phyloP scores from a whole-genome alignment of 768 basidiomycete genomes.

The Dacryopinax primogenitus region DNA sequence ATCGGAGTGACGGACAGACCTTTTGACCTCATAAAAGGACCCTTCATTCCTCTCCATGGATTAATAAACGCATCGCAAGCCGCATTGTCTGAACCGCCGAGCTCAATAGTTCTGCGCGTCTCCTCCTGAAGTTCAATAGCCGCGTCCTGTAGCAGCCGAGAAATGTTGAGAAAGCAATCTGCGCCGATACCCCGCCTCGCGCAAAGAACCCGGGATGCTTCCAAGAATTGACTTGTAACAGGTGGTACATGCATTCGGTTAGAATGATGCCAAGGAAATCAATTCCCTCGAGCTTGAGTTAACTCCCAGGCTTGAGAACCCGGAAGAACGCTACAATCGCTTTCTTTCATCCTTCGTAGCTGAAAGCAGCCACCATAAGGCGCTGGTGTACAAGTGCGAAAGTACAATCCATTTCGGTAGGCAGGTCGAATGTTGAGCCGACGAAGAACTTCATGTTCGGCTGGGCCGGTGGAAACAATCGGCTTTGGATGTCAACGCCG shows the following conservation, averaged over 20 bases:
- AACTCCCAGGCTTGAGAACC: conserved; percentile 24
- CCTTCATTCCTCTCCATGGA: no score
- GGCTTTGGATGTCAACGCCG: conserved; percentile 16
- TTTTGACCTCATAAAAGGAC: no score
- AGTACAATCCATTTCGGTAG: conserved; percentile 23
- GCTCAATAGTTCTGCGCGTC: no score
- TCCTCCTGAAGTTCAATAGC: no score
- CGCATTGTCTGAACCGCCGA: no score
- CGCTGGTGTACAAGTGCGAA: conserved; percentile 28
- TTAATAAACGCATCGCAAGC: no score
- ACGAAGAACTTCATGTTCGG: conserved; percentile 16
- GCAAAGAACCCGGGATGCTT: neutral
- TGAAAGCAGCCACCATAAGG: conserved; percentile 25
- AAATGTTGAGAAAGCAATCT: neutral
- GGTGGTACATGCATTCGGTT: neutral
- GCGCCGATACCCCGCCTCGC: neutral
- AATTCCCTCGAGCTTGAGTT: neutral
- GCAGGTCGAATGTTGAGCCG: conserved; percentile 23
- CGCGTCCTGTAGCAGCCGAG: neutral
- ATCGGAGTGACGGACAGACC: no score
- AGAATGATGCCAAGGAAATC: neutral
- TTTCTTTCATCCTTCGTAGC: conserved; percentile 23
- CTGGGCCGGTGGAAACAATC: conserved; percentile 14
- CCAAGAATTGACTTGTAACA: neutral
- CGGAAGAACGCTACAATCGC: conserved; percentile 24